Evolutionary conservation across 2,329 filamentous ascomycete genomes (phyloP), one percentile per base, ranked within the genome.

Genomic region (Monosporascus sp.): DNA sequence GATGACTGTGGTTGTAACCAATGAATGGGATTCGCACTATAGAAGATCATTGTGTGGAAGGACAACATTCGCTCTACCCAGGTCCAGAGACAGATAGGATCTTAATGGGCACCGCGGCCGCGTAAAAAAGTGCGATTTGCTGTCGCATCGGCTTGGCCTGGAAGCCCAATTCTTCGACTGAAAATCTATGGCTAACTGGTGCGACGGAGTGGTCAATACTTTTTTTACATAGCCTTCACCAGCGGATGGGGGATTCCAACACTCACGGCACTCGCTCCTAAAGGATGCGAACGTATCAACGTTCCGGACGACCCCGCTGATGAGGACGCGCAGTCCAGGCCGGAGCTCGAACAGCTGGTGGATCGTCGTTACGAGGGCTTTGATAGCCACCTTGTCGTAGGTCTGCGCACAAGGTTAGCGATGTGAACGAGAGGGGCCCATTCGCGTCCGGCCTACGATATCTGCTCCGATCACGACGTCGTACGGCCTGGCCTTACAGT

Each of bases 221-320:
- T n/a, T 35, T 14, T 35, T 14, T 35, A 14, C 31, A 14, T 5
- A 14, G 14, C 14, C 11, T 35, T 35, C 31, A 35, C 31, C 31
- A 4, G 31, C 9, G 31, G 31, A 9, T 35, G 31, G 31, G 9
- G 31, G 9, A 35, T 35, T 35, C 31, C 11, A 9, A 11, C 31
- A 74, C 82, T 65, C 70, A 86, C 84, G 69, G 67, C 83, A 86
- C 52, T 77, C 78, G 53, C 76, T 69, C 59, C 77, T 64, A 62
- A 87, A 86, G 26, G 74, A 70, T 59, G 79, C 73, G 65, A 86
- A 85, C 0, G 84, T 87, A 50, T 83, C 71, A 52, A 78, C 72
- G 55, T 86, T 87, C 52, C 85, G 78, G 51, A 87, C 74, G 0
- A 83, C 82, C 15, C 81, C 79, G 3, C 82, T 77, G 56, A 87